Conservation (phyloP, 1,139 yeast genomes). For the Saccharomyces uvarum region DNA sequence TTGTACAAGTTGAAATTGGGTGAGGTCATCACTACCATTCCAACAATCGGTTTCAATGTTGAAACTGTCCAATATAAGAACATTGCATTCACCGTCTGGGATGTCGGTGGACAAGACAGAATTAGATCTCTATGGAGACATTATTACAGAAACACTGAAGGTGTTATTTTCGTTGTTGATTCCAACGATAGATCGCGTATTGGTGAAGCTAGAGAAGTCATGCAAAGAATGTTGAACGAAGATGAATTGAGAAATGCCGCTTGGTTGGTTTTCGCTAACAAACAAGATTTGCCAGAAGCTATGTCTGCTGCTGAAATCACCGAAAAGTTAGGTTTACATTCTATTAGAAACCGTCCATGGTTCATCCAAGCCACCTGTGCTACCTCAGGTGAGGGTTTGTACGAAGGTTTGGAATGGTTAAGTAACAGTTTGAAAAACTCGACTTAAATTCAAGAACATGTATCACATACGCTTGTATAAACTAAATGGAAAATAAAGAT, state of each 20-base stretch:
- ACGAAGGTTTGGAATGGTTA: conserved; percentile 89
- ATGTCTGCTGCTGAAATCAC: conserved; percentile 88
- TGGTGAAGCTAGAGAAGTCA: conserved; percentile 86
- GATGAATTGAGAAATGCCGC: conserved; percentile 89
- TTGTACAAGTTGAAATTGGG: conserved; percentile 84
- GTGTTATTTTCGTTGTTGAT: conserved; percentile 88
- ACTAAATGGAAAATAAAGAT: conserved; percentile 1
- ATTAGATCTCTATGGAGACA: conserved; percentile 95
- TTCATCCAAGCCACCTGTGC: conserved; percentile 86
- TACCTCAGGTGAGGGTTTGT: conserved; percentile 84
- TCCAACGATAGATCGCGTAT: conserved; percentile 92
- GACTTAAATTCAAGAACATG: conserved; percentile 15
- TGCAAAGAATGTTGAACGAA: conserved; percentile 90
- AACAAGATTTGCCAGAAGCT: conserved; percentile 89
- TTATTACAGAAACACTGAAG: conserved; percentile 90
- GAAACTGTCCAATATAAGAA: conserved; percentile 92
- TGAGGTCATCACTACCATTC: conserved; percentile 88
- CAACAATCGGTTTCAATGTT: conserved; percentile 91
- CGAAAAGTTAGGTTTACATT: conserved; percentile 74
- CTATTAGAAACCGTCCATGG: conserved; percentile 85
- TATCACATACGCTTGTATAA: background rate
- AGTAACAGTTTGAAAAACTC: conserved; percentile 71
- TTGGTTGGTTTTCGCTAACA: conserved; percentile 82
- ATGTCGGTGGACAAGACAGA: conserved; percentile 96
- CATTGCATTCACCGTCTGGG: conserved; percentile 93